Evolutionary conservation across 2,329 filamentous ascomycete species (phyloP).

Genomic region (Ceratocystis papillata): DNA sequence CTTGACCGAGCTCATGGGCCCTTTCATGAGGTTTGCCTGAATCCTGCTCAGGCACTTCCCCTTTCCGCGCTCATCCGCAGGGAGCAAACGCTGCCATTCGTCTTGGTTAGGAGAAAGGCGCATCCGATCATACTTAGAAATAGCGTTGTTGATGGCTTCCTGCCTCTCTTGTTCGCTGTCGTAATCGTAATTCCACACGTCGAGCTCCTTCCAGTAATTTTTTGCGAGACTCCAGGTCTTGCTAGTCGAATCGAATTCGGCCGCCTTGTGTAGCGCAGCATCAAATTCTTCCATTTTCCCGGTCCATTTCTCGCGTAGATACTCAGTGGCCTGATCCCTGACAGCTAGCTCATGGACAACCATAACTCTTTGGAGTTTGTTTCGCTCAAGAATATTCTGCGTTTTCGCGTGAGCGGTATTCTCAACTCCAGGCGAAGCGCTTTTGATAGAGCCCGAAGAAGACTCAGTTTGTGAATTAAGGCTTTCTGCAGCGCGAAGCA

Average conservation of each 20-base stretch:
- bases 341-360: conserved; percentile 53
- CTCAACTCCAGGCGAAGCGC: conserved; percentile 37
- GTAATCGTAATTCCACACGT: conserved; percentile 53
- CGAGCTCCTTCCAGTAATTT: conserved; percentile 50
- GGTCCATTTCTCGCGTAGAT: conserved; percentile 42
- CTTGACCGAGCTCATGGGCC: conserved; percentile 32
- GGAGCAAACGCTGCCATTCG: conserved; percentile 52
- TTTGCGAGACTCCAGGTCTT: conserved; percentile 48
- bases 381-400: conserved; percentile 42
- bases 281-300: conserved; percentile 46
- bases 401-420: conserved; percentile 37
- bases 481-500: conserved; percentile 28
- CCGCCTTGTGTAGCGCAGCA: conserved; percentile 47
- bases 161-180: conserved; percentile 44
- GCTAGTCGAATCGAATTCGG: conserved; percentile 39
- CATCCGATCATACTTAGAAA: conserved; percentile 49
- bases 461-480: conserved; percentile 41
- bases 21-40: conserved; percentile 48
- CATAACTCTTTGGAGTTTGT: conserved; percentile 43
- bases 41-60: conserved; percentile 52
- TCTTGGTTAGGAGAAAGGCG: conserved; percentile 45
- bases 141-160: conserved; percentile 49
- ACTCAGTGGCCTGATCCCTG: conserved; percentile 40
- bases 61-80: conserved; percentile 45
- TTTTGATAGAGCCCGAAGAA: conserved; percentile 44